A percentile compares a stretch with the other conserved stretches of the same genome.
Evolutionary conservation across 371 early-diverging fungal genomes (phyloP).

Genomic region (Mucor racemosus): DNA sequence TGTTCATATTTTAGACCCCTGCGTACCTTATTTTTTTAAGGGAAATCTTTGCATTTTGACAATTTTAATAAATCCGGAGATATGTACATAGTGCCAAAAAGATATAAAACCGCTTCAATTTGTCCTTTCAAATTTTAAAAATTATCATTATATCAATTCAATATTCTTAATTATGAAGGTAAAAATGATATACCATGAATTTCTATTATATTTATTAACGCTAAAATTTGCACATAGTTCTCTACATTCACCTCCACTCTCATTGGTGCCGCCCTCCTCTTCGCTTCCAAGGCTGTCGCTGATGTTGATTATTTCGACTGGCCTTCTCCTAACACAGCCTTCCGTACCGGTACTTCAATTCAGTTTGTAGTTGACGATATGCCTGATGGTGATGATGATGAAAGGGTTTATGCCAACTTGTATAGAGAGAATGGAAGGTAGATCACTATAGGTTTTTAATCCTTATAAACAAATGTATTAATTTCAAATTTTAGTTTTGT

Average conservation of each 20-base stretch:
- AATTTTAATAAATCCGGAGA: neutral
- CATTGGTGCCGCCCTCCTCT: constrained; percentile 7
- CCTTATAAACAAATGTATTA: neutral
- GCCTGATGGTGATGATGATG: constrained; percentile 21
- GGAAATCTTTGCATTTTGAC: neutral
- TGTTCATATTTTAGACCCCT: constrained; percentile 3
- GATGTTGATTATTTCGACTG: constrained; percentile 18
- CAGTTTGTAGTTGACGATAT: constrained; percentile 22
- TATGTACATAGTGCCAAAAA: neutral
- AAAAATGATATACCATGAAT: neutral
- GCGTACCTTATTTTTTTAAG: neutral
- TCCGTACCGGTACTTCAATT: constrained; percentile 11
- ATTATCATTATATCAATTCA: constrained; percentile 1
- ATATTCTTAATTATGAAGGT: constrained; percentile 17
- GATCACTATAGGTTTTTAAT: neutral
- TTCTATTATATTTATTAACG: neutral
- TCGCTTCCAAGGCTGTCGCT: constrained; percentile 18
- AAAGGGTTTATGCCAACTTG: constrained; percentile 20
- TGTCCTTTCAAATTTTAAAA: constrained; percentile 1
- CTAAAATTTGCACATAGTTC: constrained; percentile 10
- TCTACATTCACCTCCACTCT: constrained; percentile 16
- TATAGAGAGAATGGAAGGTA: constrained; percentile 19
- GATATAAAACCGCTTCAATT: neutral
- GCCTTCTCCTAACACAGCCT: constrained; percentile 8
- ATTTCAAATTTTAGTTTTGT: constrained; percentile 4